Evolutionary conservation across 2,329 filamentous ascomycete genomes (phyloP), one percentile per base, ranked within the genome.

Genomic region (Penicillium expansum): DNA sequence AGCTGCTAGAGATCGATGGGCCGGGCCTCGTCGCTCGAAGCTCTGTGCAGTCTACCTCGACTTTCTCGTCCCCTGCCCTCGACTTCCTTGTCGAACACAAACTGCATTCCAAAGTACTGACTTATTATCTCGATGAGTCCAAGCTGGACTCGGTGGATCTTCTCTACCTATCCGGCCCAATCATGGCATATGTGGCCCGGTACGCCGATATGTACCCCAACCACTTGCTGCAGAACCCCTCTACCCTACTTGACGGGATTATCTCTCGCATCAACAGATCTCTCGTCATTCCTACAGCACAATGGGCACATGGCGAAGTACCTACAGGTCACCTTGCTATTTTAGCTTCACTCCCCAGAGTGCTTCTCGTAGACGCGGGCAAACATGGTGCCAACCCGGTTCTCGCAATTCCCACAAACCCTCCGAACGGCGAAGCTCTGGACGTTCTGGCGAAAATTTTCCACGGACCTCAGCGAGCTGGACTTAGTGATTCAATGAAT

Each of bases 111-210:
- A 73, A 75, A 18, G 74, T 82, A 2, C 67, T 83, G 32, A 75
- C 76, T 10, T 80, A 78, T 52, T 84, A 81, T 62, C 69, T 85
- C 20, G 77, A 85, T 38, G 79, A 79, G 3, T 75, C 77, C 5
- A 77, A 71, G 42, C 68, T 77, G 32, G 81, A 83, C 52, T 70
- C 80, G 2, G 65, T 84, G 32, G 82, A 84, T 60, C 68, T 79
- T 9, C 76, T 77, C 24, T 85, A 84, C 63, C 71, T 86, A 10
- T 80, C 79, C 59, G 79, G 79, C 6, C 79, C 81, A 4, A 77
- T 83, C 20, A 83, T 83, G 61, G 77, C 80, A 47, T 86, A 86
- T 67, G 75, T 86, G 44, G 78, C 82, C 35, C 79, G 79, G 55
- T 86, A 85, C 66, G 81, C 80, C 8, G 77, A 79, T 32, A 71